These are phyloP conservation scores for Phytophthora idaei DNA, from an alignment of 352 stramenopile genomes.

Conservation along the genomic window DNA sequence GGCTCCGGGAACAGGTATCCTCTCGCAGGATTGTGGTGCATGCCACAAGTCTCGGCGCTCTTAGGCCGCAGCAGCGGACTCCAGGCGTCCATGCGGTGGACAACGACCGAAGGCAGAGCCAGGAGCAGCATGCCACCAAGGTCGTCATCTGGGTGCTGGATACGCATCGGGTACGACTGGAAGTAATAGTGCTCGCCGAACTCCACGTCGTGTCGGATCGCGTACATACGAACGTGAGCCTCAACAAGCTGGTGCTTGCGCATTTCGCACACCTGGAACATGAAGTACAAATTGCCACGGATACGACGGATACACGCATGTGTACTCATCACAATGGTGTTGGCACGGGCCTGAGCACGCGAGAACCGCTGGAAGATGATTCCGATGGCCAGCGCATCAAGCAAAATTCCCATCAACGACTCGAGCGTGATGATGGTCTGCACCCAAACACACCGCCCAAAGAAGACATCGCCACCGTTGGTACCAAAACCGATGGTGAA, in stretches of 20 bases:
- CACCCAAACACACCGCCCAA: conserved; percentile 92
- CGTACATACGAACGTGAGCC: conserved; percentile 94
- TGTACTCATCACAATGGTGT: conserved; percentile 95
- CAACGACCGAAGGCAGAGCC: conserved; percentile 90
- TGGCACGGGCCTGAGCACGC: conserved; percentile 87
- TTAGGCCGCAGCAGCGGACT: conserved; percentile 90
- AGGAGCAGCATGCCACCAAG: conserved; percentile 90
- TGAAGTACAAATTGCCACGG: conserved; percentile 92
- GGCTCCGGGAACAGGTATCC: conserved; percentile 76
- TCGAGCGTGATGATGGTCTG: conserved; percentile 93
- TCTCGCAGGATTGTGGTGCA: conserved; percentile 70
- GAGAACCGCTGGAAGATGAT: conserved; percentile 95
- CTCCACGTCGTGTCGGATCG: conserved; percentile 80
- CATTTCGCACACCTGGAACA: conserved; percentile 91
- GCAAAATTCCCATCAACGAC: conserved; percentile 90
- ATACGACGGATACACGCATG: conserved; percentile 91
- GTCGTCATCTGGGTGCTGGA: conserved; percentile 94
- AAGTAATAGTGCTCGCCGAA: conserved; percentile 84
- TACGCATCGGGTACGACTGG: conserved; percentile 93
- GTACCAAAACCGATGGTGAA: conserved; percentile 86
- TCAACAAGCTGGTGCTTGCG: conserved; percentile 96
- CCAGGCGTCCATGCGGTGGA: conserved; percentile 93
- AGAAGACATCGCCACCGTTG: conserved; percentile 86
- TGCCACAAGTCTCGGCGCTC: conserved; percentile 41
- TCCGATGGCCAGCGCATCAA: conserved; percentile 94